A percentile compares a stretch with the other conserved stretches of the same genome.
phyloP scores from a whole-genome alignment of 2,329 filamentous ascomycete species.

The Graphiopsis chlorocephala region DNA sequence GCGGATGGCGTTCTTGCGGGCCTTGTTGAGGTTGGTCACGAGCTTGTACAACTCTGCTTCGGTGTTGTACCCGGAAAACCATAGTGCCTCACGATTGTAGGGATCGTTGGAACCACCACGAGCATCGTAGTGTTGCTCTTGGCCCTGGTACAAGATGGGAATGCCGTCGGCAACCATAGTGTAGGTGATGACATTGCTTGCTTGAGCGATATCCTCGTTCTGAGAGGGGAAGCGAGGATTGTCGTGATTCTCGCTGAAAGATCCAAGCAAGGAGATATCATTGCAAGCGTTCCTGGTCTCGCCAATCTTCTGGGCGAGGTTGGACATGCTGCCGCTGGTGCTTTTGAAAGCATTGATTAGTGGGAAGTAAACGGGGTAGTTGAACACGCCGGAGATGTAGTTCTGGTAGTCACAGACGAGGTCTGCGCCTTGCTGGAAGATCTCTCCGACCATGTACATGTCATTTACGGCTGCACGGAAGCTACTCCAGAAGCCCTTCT shows the following conservation, averaged over 20 bases:
- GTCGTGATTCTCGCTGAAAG: slow-evolving; percentile 41
- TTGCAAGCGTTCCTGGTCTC: slow-evolving; percentile 36
- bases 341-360: slow-evolving; percentile 38
- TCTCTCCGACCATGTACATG: slow-evolving; percentile 48
- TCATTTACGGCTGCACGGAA: slow-evolving; percentile 31
- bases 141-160: slow-evolving; percentile 64
- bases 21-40: slow-evolving; percentile 47
- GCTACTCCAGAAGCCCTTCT: slow-evolving; percentile 40
- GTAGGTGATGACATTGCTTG: slow-evolving; percentile 61
- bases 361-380: slow-evolving; percentile 44
- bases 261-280: slow-evolving; percentile 39
- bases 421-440: slow-evolving; percentile 38
- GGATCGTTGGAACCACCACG: slow-evolving; percentile 35
- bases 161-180: slow-evolving; percentile 62
- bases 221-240: slow-evolving; percentile 43
- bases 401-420: slow-evolving; percentile 45
- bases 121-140: slow-evolving; percentile 58
- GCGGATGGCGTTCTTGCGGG: slow-evolving; percentile 47
- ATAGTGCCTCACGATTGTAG: slow-evolving; percentile 42
- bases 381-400: slow-evolving; percentile 45
- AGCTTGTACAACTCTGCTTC: slow-evolving; percentile 34
- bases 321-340: slow-evolving; percentile 35
- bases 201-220: slow-evolving; percentile 54
- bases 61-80: slow-evolving; percentile 43
- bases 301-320: slow-evolving; percentile 36